Percentiles rank a stretch among this genome's conserved stretches.
Conservation (phyloP, 345 rosid genomes). For the Aquilaria yunnanensis region DNA sequence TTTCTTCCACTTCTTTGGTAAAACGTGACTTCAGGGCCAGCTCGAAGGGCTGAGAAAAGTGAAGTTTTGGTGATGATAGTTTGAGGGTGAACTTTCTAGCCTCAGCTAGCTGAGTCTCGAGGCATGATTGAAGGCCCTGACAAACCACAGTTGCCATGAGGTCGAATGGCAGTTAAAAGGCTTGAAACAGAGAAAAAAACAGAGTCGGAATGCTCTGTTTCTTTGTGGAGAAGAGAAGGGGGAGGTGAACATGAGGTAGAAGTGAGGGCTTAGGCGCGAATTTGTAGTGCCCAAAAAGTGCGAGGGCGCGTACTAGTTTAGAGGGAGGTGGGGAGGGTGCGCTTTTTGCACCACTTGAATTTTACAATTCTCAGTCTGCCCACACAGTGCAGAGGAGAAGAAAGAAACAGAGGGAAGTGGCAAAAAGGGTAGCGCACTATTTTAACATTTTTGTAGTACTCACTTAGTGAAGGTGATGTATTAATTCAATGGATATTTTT, state of each 20-base stretch:
- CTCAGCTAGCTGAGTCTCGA: slow-evolving; percentile 52
- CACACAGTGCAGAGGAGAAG: slow-evolving; percentile 25
- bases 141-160: slow-evolving; percentile 59
- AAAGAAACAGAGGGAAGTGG: slow-evolving; percentile 14
- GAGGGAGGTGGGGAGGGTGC: slow-evolving; percentile 7
- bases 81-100: slow-evolving; percentile 50
- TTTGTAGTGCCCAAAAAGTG: slow-evolving; percentile 47
- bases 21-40: slow-evolving; percentile 30
- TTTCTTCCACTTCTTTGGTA: slow-evolving; percentile 15
- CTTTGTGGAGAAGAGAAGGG: slow-evolving; percentile 7
- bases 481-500: not conserved
- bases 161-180: slow-evolving; percentile 3
- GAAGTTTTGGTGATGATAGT: slow-evolving; percentile 41
- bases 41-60: slow-evolving; percentile 30
- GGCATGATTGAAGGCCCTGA: slow-evolving; percentile 54
- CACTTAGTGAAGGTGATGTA: slow-evolving; percentile 2
- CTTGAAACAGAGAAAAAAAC: slow-evolving; percentile 15
- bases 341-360: slow-evolving; percentile 36
- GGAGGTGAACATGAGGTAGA: slow-evolving; percentile 21
- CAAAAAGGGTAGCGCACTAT: not conserved
- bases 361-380: slow-evolving; percentile 25
- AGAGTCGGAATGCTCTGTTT: slow-evolving; percentile 5
- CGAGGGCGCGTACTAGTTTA: not conserved
- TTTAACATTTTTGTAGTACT: not conserved
- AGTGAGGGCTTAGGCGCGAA: slow-evolving; percentile 30